phyloP scores from a whole-genome alignment of 2,329 filamentous ascomycete genomes.

The Atkinsonella hypoxylon region DNA sequence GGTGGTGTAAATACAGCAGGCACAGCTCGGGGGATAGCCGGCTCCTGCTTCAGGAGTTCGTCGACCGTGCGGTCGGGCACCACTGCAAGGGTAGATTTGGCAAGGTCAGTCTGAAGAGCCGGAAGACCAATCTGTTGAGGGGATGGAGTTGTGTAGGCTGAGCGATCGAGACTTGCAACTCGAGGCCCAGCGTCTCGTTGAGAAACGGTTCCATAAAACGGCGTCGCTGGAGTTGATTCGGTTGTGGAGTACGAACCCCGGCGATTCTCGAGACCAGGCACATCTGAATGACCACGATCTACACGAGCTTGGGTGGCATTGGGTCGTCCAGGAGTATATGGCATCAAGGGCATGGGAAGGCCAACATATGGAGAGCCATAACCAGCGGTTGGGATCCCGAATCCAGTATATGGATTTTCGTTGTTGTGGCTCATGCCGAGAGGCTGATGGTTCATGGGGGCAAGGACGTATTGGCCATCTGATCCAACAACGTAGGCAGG shows the following conservation, averaged over 20 bases:
- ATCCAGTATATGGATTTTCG: slow-evolving; percentile 22
- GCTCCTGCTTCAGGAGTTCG: slow-evolving; percentile 60
- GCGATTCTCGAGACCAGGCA: slow-evolving; percentile 52
- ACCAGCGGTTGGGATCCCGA: slow-evolving; percentile 19
- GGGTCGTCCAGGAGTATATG: slow-evolving; percentile 41
- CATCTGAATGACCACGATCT: slow-evolving; percentile 37
- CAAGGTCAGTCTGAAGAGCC: slow-evolving; percentile 25
- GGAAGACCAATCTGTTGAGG: slow-evolving; percentile 43
- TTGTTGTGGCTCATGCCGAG: slow-evolving; percentile 23
- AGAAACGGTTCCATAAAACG: slow-evolving; percentile 46
- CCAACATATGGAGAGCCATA: slow-evolving; percentile 26
- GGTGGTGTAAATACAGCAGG: slow-evolving; percentile 79
- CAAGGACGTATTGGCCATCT: slow-evolving; percentile 27
- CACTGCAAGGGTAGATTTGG: slow-evolving; percentile 29
- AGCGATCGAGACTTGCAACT: slow-evolving; percentile 47
- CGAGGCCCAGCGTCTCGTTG: slow-evolving; percentile 49
- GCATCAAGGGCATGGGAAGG: slow-evolving; percentile 29
- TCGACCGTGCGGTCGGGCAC: slow-evolving; percentile 43
- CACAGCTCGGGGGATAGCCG: slow-evolving; percentile 74
- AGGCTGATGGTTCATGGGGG: slow-evolving; percentile 23
- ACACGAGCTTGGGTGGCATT: slow-evolving; percentile 31
- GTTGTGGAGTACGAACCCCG: slow-evolving; percentile 57
- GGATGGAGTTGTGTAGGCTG: slow-evolving; percentile 55
- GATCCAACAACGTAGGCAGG: slow-evolving; percentile 25
- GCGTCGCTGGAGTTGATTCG: slow-evolving; percentile 54